Conservation (phyloP, 495 filamentous ascomycete genomes). For the Penicillium goetzii region DNA sequence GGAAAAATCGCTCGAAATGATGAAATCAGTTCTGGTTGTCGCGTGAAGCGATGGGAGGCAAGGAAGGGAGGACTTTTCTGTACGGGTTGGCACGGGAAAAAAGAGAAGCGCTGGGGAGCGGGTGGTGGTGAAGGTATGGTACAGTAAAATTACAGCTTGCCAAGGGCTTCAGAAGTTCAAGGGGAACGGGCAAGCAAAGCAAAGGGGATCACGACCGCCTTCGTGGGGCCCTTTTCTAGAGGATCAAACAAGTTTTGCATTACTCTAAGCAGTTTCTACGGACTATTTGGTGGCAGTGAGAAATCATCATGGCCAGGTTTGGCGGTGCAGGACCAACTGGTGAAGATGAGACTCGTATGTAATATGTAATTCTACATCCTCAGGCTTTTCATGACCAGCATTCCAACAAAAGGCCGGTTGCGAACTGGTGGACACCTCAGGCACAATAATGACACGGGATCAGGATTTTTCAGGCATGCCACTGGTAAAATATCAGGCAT, state of each 20-base stretch:
- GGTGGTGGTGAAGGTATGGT: constrained; percentile 21
- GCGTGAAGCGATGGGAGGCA: constrained; percentile 46
- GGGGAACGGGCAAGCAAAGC: constrained; percentile 5
- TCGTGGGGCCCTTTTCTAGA: neutral
- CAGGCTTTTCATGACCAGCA: constrained; percentile 7
- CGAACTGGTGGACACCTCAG: constrained; percentile 17
- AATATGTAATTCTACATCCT: constrained; percentile 15
- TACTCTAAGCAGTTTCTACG: neutral
- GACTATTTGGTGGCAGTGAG: neutral
- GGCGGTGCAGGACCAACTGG: neutral
- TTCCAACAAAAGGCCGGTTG: constrained; percentile 22
- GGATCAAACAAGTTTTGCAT: neutral
- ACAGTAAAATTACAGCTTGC: constrained; percentile 19
- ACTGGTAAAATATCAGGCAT: neutral
- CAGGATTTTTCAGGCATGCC: constrained; percentile 5
- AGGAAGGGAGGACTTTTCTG: constrained; percentile 45
- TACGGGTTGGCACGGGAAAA: constrained; percentile 38
- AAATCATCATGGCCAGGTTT: neutral
- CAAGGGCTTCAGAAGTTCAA: constrained; percentile 13
- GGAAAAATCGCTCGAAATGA: constrained; percentile 54
- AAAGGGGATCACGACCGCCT: neutral
- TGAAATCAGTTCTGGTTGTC: constrained; percentile 59
- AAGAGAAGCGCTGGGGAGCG: constrained; percentile 24
- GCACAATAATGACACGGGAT: constrained; percentile 14
- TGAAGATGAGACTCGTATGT: constrained; percentile 13